Percentiles rank a stretch among this genome's conserved stretches.
Conservation (phyloP, 768 basidiomycete genomes). For the Phylloporus sp. region DNA sequence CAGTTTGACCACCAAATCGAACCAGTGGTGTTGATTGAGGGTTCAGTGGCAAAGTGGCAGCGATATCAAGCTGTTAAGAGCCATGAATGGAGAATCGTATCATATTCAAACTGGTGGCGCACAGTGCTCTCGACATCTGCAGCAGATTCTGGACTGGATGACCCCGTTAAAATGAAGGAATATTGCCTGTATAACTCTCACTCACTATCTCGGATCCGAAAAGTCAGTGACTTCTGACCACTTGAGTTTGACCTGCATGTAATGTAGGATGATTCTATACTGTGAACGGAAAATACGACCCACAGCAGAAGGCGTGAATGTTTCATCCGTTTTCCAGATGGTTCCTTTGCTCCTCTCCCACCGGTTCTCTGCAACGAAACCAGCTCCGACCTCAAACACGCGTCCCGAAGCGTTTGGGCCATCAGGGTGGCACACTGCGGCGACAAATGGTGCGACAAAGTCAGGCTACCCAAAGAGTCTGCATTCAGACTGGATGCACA, state of each 20-base stretch:
- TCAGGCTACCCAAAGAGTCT: conserved; percentile 50
- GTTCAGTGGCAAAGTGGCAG: conserved; percentile 65
- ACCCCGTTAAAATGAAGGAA: conserved; percentile 7
- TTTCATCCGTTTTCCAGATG: conserved; percentile 84
- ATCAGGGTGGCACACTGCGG: conserved; percentile 81
- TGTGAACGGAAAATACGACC: conserved; percentile 12
- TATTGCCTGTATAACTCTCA: neutral
- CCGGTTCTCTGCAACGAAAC: conserved; percentile 85
- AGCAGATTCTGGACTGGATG: conserved; percentile 56
- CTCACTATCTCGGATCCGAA: conserved; percentile 63
- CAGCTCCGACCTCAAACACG: conserved; percentile 91
- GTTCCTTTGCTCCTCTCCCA: conserved; percentile 90
- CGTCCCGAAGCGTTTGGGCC: conserved; percentile 75
- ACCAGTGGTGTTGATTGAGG: conserved; percentile 64
- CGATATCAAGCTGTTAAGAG: conserved; percentile 51
- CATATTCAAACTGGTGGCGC: conserved; percentile 1
- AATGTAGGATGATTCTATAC: neutral
- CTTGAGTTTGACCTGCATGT: conserved; percentile 65
- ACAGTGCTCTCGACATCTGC: conserved; percentile 62
- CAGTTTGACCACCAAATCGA: conserved; percentile 85
- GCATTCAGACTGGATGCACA: neutral
- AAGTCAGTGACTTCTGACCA: conserved; percentile 86
- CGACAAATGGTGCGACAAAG: conserved; percentile 90
- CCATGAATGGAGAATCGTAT: neutral
- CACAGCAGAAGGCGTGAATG: conserved; percentile 93